Base-by-base conservation (phyloP, 164 flowering plant genomes). In the Macadamia integrifolia region DNA sequence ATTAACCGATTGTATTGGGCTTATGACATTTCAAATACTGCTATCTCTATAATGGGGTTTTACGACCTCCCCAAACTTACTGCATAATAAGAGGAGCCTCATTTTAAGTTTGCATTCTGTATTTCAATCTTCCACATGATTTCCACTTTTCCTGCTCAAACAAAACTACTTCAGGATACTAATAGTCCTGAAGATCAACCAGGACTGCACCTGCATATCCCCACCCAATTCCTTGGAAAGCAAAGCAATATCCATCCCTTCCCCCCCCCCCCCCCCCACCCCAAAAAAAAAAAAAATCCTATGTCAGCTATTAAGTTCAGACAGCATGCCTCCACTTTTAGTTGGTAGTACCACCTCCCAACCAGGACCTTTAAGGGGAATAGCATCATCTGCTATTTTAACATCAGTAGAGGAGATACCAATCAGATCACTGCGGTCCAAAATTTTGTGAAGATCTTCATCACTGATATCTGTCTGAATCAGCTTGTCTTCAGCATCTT, bases 261-360 rank as follows among this genome's bases (percentile, higher is more conserved):
- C 23, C 23, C 23, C 23, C 23, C 23, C 35, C 61, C 58, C 29
- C 52, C 23, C 18, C 7, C 0, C 60, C 46, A 60, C 31, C 10
- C 23, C 18, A 14, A 12, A 32, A 30, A 28, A 53, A 40, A 6
- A 28, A 18, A 15, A 11, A 15, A 17, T 23, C 1, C 6, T 40
- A 10, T 1, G 4, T 77, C 60, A 90, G 77, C 81, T 85, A 73
- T 75, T 86, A n/a, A 91, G 80, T 10, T 87, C 79, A 9, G 96
- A 86, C 9, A 95, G 93, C 87, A 94, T 66, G 61, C 97, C 88
- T 13, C 92, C 94, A 30, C 79, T 73, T 28, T 86, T 77, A 43
- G 85, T 74, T 30, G 96, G 93, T 6, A 88, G 29, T 43, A 92
- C 88, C 60, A 92, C 99, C 78, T 95, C 97, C 99, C 99, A 92